Evolutionary conservation across 2,329 filamentous ascomycete species (phyloP), one percentile per base, ranked within the genome.

Genomic region (Xenoacremonium recifei): DNA sequence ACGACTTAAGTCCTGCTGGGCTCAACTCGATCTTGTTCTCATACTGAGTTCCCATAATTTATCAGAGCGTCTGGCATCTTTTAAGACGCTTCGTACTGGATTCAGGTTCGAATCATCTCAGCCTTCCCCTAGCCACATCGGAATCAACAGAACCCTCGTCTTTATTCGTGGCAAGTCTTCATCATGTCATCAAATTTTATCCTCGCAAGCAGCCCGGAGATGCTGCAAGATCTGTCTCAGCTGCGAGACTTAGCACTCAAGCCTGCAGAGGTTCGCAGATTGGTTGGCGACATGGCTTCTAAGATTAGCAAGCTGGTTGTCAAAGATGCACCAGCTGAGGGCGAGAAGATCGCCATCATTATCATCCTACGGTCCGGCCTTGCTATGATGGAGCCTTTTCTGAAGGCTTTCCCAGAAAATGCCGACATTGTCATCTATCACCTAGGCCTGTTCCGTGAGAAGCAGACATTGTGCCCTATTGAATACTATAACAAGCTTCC

Each of bases 401-500:
- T 65, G 19, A 57, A 44, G 36, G 49, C 40, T 31, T 46, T 55
- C 40, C 52, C 48, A 29, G 55, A 40, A 20, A 54, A 60, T 16
- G 51, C 56, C 1, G 50, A 61, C 16, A 49, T 49, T 13, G 51
- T 54, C 12, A 53, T 85, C 50, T 80, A 86, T 64, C 83, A 87
- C 58, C 74, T 87, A 3, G 83, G 82, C 38, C 75, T 86, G 79
- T 48, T 45, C 25, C 18, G 42, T 15, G 45, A 48, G 30, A 37
- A 35, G 16, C 15, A 16, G 6, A 39, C 79, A 29, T 71, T 85
- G 21, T 75, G 82, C 53, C 79, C 82, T 2, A 80, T 85, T 29
- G 82, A 84, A 63, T 85, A 85, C 71, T 85, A 85, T 70, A 85
- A 85, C 66, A 84, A 84, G 60, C 71, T 85, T 21, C 80, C 80